Percentiles rank a stretch among this genome's conserved stretches.
Conservation (phyloP, 1,284 basidiomycete species). For the Malassezia furfur region DNA sequence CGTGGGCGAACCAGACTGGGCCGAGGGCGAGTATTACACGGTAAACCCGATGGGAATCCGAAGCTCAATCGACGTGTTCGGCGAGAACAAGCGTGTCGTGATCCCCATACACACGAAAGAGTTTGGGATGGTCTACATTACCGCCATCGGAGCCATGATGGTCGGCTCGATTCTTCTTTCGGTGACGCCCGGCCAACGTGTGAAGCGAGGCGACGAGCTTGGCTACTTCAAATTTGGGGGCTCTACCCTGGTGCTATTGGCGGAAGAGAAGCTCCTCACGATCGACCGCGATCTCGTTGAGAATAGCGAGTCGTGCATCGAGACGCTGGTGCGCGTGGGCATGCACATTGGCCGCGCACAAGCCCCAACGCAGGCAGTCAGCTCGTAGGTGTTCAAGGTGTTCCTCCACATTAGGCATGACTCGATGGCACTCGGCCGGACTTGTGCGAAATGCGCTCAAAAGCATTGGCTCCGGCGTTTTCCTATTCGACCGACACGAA, state of each 20-base stretch:
- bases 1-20: constrained; percentile 52
- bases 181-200: constrained; percentile 67
- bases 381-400: not conserved
- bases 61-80: constrained; percentile 75
- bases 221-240: constrained; percentile 54
- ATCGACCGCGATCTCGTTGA: constrained; percentile 87
- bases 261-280: constrained; percentile 51
- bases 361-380: not conserved
- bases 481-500: not conserved
- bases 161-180: constrained; percentile 64
- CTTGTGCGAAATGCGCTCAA: not conserved
- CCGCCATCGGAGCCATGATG: constrained; percentile 52
- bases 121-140: constrained; percentile 27
- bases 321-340: constrained; percentile 63
- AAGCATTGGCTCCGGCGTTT: not conserved
- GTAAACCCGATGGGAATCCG: constrained; percentile 70
- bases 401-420: not conserved
- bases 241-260: constrained; percentile 32
- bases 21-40: constrained; percentile 48
- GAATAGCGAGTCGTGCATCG: constrained; percentile 58
- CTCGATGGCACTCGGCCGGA: constrained; percentile 8
- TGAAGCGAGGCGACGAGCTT: constrained; percentile 76
- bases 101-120: constrained; percentile 47
- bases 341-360: constrained; percentile 26
- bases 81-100: constrained; percentile 65